Conservation (phyloP, 352 stramenopile genomes). For the Phytophthora cactorum region DNA sequence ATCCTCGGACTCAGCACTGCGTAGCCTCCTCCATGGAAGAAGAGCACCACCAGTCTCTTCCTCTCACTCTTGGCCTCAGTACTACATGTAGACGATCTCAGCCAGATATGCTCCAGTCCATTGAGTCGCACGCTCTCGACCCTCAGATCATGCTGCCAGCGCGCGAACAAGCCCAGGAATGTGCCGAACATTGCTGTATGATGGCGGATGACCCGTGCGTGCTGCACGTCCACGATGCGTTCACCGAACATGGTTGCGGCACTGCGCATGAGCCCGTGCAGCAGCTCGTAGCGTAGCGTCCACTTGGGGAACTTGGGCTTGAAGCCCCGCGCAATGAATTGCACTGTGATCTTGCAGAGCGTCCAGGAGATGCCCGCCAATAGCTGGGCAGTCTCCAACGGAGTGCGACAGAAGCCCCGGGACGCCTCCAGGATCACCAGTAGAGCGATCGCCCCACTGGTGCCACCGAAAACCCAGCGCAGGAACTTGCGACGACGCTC, state of each 20-base stretch:
- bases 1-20: constrained; percentile 46
- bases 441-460: neutral
- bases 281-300: constrained; percentile 53
- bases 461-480: constrained; percentile 22
- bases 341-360: constrained; percentile 13
- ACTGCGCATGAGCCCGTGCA: constrained; percentile 32
- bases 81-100: constrained; percentile 22
- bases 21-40: constrained; percentile 62
- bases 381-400: constrained; percentile 28
- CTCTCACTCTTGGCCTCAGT: neutral
- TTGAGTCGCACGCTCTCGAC: constrained; percentile 38
- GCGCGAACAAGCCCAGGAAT: constrained; percentile 30
- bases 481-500: constrained; percentile 11
- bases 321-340: constrained; percentile 38
- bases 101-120: constrained; percentile 61
- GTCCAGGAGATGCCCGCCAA: constrained; percentile 24
- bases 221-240: constrained; percentile 25
- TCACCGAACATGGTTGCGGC: constrained; percentile 35
- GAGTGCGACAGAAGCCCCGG: constrained; percentile 35
- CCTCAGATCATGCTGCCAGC: constrained; percentile 26
- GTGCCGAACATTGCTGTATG: constrained; percentile 36
- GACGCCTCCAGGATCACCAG: constrained; percentile 20
- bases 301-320: constrained; percentile 48
- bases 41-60: constrained; percentile 50
- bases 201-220: constrained; percentile 33